These are phyloP conservation scores for Cryptococcus sp. DNA, from an alignment of 1,284 basidiomycete species.

Conservation along the genomic window DNA sequence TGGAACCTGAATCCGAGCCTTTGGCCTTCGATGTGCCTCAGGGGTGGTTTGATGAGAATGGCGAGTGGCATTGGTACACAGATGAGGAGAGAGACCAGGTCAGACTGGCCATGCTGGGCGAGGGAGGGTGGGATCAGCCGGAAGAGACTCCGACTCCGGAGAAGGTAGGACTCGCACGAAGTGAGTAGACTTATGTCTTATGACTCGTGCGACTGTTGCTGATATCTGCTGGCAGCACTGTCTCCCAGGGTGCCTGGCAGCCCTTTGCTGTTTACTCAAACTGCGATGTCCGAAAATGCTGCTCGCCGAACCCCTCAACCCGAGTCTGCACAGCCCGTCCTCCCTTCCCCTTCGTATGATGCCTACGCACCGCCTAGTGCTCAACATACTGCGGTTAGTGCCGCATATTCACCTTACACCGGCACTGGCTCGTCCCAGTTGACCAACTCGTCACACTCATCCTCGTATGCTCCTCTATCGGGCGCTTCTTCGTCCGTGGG, in stretches of 20 bases:
- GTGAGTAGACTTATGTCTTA: slow-evolving; percentile 2
- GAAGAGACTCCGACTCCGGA: background rate
- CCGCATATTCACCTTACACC: slow-evolving; percentile 11
- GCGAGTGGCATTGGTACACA: slow-evolving; percentile 44
- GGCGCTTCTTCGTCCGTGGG: background rate
- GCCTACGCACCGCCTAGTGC: slow-evolving; percentile 25
- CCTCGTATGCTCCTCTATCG: slow-evolving; percentile 9
- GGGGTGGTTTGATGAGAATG: slow-evolving; percentile 46
- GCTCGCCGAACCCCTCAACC: slow-evolving; percentile 34
- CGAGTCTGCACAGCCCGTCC: slow-evolving; percentile 11
- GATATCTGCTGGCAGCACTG: background rate
- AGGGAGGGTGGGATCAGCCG: slow-evolving; percentile 1
- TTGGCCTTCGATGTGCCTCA: slow-evolving; percentile 37
- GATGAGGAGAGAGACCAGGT: slow-evolving; percentile 43
- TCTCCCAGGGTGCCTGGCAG: slow-evolving; percentile 7
- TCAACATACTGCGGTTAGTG: slow-evolving; percentile 8
- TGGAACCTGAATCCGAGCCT: slow-evolving; percentile 16
- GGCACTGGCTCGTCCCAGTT: background rate
- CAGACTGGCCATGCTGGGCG: slow-evolving; percentile 30
- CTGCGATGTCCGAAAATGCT: slow-evolving; percentile 28
- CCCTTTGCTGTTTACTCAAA: slow-evolving; percentile 10
- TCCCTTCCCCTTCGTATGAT: slow-evolving; percentile 11
- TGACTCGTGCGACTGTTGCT: background rate
- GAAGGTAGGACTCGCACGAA: slow-evolving; percentile 1
- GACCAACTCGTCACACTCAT: slow-evolving; percentile 5